Percentiles rank a stretch among this genome's conserved stretches.
These are phyloP conservation scores for Puccinia brachypodii DNA, from an alignment of 1,284 basidiomycete genomes.

Conservation along the genomic window DNA sequence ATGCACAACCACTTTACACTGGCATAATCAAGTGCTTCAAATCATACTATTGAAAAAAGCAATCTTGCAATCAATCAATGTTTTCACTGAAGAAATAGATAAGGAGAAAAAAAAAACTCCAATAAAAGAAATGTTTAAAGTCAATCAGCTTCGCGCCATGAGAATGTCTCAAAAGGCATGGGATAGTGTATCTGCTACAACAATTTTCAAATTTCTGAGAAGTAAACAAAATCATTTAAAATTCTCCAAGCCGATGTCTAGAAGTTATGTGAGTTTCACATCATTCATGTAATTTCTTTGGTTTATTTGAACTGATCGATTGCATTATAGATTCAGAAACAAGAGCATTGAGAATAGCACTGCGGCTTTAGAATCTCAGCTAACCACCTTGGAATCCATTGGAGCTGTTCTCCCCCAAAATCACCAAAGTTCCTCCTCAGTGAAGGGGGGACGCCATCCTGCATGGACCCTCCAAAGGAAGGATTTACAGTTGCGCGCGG, in stretches of 20 bases:
- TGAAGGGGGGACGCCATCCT: too few species aligned
- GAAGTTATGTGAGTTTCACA: background rate
- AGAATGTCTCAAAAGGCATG: background rate
- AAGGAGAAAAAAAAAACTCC: too few species aligned
- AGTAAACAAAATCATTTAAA: background rate
- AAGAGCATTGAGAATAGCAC: background rate
- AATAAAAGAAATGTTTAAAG: background rate
- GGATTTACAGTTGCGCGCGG: too few species aligned
- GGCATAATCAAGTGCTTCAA: constrained; percentile 47
- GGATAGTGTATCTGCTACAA: background rate
- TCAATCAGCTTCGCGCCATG: background rate
- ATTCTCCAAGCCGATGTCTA: background rate
- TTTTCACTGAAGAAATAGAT: background rate
- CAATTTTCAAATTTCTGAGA: constrained; percentile 3
- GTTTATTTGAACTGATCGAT: too few species aligned
- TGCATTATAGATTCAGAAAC: too few species aligned
- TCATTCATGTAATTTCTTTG: too few species aligned
- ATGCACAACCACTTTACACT: constrained; percentile 45
- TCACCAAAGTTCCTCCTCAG: too few species aligned
- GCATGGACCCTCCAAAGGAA: too few species aligned
- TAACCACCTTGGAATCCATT: background rate
- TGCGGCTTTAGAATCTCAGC: background rate
- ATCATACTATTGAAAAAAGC: background rate
- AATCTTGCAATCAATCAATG: background rate
- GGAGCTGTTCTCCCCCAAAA: background rate